Base-by-base conservation (phyloP, 345 rosid species). In the Lumnitzera racemosa region DNA sequence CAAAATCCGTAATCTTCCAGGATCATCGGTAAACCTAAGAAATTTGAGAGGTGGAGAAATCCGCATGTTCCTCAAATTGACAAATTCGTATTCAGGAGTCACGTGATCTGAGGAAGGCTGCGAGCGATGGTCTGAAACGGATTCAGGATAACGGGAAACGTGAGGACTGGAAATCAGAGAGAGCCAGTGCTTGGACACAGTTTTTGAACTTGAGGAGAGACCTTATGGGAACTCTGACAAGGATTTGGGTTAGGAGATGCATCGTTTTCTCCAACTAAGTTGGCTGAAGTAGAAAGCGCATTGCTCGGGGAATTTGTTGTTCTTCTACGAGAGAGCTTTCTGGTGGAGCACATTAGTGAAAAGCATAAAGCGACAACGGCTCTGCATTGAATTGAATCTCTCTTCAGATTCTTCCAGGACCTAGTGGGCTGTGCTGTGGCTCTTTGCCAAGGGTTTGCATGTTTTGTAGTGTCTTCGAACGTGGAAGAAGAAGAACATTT, bases 121-220 rank as follows among this genome's bases (percentile, higher is more conserved):
- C 3, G n/a, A 13, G 49, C 5, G 24, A 12, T 46, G 13, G 60
- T 4, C 24, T 16, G n/a, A n/a, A 23, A 57, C 24, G 49, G 46
- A 16, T 49, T 57, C 24, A 48, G 41, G 60, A 25, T 46, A 41
- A 13, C 20, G 49, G 14, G 11, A 2, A 17, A 68, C 71, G 24
- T 46, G 5, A 20, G 73, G 65, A 17, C 62, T 49, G 3, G 72
- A 63, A 46, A 67, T 67, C 50, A 75, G 56, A 41, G 31, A 20
- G 46, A 66, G 57, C 73, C 76, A 64, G 53, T 54, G 51, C 62
- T 65, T 55, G 68, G 70, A 71, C 17, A 75, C 79, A 53, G 66
- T 58, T 51, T 20, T 58, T 71, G 65, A 56, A 67, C 27, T 16
- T 50, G 47, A 71, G 36, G 61, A 71, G 65, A 46, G 67, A 24